phyloP scores from a whole-genome alignment of 192 early-diverging fungal genomes.

The Podila epicladia region DNA sequence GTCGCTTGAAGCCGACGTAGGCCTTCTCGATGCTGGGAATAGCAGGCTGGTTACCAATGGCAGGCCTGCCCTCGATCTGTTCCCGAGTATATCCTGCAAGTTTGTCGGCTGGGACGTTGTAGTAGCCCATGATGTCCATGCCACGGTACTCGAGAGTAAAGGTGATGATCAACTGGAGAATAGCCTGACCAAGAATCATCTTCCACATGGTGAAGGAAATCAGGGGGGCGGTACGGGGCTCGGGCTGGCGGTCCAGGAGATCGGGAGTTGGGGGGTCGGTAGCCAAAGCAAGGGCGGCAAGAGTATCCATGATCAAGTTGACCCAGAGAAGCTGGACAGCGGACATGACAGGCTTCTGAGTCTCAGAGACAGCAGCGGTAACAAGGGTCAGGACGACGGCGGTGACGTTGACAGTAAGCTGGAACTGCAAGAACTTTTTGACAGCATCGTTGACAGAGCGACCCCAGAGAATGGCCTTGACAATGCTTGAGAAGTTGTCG shows the following conservation, averaged over 20 bases:
- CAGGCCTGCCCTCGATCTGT: not conserved
- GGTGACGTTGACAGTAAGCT: slow-evolving; percentile 96
- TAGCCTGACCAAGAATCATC: slow-evolving; percentile 89
- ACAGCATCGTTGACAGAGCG: slow-evolving; percentile 96
- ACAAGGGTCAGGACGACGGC: slow-evolving; percentile 84
- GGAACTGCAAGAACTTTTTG: slow-evolving; percentile 98
- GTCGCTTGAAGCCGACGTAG: slow-evolving; percentile 44
- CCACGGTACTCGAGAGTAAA: slow-evolving; percentile 73
- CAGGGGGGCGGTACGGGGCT: slow-evolving; percentile 78
- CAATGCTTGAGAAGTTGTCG: slow-evolving; percentile 96
- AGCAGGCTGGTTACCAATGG: not conserved
- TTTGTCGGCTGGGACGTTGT: slow-evolving; percentile 13
- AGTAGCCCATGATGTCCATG: slow-evolving; percentile 66
- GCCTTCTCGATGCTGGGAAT: not conserved
- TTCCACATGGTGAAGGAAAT: slow-evolving; percentile 95
- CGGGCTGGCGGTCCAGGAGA: slow-evolving; percentile 88
- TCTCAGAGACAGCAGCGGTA: slow-evolving; percentile 66
- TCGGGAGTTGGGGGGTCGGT: slow-evolving; percentile 90
- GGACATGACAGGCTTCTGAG: slow-evolving; percentile 83
- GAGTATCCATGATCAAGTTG: slow-evolving; percentile 99
- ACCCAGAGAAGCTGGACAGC: slow-evolving; percentile 98
- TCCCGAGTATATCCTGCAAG: too few relatives aligned
- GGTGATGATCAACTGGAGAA: slow-evolving; percentile 87
- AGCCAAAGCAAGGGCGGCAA: slow-evolving; percentile 95
- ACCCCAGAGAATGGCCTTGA: slow-evolving; percentile 98